Conservation (phyloP, 2,329 filamentous ascomycete species). For the Aspergillus vadensis region DNA sequence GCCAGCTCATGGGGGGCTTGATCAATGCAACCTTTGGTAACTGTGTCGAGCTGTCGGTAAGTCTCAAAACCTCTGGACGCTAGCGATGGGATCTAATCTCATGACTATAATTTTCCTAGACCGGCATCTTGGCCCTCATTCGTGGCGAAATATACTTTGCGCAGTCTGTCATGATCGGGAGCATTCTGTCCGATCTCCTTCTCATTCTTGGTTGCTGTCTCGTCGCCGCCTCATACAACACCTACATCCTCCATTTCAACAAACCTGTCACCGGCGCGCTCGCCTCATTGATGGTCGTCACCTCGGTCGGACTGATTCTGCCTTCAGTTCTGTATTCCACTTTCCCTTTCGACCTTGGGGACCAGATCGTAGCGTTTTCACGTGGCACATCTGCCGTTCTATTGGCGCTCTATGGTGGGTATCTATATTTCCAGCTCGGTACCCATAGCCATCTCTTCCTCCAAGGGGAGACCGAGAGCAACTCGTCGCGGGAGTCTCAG, state of each 20-base stretch:
- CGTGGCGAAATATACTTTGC: conserved; percentile 84
- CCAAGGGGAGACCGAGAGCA: conserved; percentile 20
- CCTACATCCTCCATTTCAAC: conserved; percentile 61
- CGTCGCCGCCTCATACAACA: conserved; percentile 66
- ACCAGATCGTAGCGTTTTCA: conserved; percentile 67
- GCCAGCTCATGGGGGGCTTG: conserved; percentile 57
- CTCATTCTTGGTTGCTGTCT: conserved; percentile 73
- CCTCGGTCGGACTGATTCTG: conserved; percentile 70
- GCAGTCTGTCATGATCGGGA: conserved; percentile 87
- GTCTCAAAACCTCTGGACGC: conserved; percentile 43
- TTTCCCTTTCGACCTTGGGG: conserved; percentile 45
- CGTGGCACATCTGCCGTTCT: conserved; percentile 71
- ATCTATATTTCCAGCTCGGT: conserved; percentile 70
- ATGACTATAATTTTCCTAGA: conserved; percentile 29
- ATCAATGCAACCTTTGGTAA: conserved; percentile 63
- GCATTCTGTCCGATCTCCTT: conserved; percentile 83
- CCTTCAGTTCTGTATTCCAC: conserved; percentile 68
- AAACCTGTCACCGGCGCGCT: conserved; percentile 40
- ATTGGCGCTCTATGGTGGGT: conserved; percentile 67
- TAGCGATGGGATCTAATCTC: neutral
- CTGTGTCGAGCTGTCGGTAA: conserved; percentile 63
- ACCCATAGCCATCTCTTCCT: conserved; percentile 71
- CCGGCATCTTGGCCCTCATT: conserved; percentile 79
- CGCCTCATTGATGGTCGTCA: conserved; percentile 66
- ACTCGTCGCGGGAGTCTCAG: neutral